phyloP scores from a whole-genome alignment of 225 moss, liverwort and hornwort genomes.

The Thuidium tamariscinum region DNA sequence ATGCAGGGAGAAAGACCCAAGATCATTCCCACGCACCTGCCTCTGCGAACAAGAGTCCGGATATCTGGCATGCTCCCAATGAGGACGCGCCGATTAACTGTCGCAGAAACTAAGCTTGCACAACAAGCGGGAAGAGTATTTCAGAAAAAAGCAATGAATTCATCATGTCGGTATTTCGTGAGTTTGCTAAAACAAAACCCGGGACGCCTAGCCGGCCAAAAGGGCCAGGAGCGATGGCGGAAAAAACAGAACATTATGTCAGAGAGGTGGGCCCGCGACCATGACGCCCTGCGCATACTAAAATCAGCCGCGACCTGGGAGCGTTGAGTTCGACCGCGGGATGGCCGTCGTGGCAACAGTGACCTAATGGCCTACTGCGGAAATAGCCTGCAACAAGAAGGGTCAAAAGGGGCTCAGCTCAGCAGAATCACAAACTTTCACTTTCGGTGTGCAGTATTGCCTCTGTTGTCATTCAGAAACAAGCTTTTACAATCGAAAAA shows the following conservation, averaged over 20 bases:
- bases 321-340: not conserved
- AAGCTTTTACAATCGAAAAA: not conserved
- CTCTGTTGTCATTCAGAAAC: not conserved
- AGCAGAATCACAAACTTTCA: not conserved
- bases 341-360: conserved; percentile 3
- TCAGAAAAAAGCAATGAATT: not conserved
- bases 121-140: not conserved
- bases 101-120: not conserved
- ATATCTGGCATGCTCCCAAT: not conserved
- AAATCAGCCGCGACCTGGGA: not conserved
- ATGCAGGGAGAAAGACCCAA: not conserved
- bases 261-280: not conserved
- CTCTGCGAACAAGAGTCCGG: not conserved
- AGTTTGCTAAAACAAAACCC: not conserved
- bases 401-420: not conserved
- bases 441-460: not conserved
- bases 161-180: not conserved
- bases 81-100: not conserved
- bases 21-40: not conserved
- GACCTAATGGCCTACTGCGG: not conserved
- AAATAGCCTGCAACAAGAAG: not conserved
- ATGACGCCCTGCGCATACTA: not conserved
- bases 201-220: not conserved
- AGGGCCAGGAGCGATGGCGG: not conserved
- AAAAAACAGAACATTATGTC: not conserved